These are phyloP conservation scores for Rhodotorula sphaerocarpa DNA, from an alignment of 768 basidiomycete species.

Conservation along the genomic window DNA sequence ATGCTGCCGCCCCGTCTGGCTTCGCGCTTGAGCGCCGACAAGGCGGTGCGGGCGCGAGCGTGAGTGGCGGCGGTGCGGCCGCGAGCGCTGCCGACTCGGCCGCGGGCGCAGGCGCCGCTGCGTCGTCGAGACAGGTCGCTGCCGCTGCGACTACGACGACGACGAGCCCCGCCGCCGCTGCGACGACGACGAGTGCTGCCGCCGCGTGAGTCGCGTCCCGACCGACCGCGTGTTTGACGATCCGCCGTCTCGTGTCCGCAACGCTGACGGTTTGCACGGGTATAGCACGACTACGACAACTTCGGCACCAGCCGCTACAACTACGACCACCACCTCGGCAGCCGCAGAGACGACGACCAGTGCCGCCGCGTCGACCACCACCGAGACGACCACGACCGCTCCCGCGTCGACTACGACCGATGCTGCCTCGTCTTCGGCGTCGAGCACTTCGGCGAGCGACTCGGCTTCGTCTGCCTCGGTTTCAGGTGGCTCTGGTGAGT, in stretches of 20 bases:
- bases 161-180: background rate
- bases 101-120: background rate
- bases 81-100: background rate
- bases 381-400: background rate
- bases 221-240: no score
- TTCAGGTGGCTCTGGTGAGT: no score
- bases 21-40: background rate
- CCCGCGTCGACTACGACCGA: background rate
- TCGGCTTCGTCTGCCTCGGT: background rate
- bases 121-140: background rate
- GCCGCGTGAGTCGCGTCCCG: no score
- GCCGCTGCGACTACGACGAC: background rate
- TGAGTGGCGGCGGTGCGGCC: no score
- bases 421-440: no score
- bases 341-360: background rate
- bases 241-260: no score
- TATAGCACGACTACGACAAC: background rate
- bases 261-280: background rate
- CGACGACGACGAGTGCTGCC: background rate
- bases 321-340: background rate
- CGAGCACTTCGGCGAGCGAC: no score
- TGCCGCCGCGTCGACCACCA: background rate
- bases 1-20: background rate
- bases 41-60: no score
- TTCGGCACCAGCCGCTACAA: no score